Percentiles rank a stretch among this genome's conserved stretches.
Evolutionary conservation across 177 flowering plant genomes (phyloP).

Genomic region (Vitis hybrid): DNA sequence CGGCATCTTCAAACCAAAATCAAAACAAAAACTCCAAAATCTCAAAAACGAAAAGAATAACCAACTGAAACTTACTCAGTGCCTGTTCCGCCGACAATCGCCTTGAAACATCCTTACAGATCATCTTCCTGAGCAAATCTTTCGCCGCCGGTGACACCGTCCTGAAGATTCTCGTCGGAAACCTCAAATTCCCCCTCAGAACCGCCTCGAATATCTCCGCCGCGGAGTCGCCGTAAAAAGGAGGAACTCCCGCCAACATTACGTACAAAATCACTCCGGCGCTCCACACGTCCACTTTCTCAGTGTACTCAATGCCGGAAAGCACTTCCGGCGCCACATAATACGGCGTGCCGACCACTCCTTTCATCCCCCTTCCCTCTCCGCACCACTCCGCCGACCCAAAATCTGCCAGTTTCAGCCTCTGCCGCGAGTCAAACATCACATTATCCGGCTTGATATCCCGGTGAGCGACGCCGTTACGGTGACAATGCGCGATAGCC

Average conservation of each 20-base stretch:
- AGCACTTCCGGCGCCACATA: constrained; percentile 84
- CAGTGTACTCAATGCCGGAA: constrained; percentile 59
- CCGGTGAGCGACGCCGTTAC: constrained; percentile 54
- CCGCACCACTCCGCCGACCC: constrained; percentile 74
- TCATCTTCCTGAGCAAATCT: constrained; percentile 79
- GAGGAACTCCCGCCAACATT: constrained; percentile 76
- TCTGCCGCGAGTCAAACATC: constrained; percentile 40
- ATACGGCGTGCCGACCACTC: constrained; percentile 71
- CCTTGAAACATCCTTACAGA: constrained; percentile 64
- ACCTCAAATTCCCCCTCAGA: constrained; percentile 62
- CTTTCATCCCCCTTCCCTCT: constrained; percentile 33
- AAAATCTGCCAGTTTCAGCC: constrained; percentile 63
- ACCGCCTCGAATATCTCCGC: constrained; percentile 71
- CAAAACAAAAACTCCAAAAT: background rate
- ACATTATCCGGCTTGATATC: constrained; percentile 83
- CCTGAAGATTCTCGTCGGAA: constrained; percentile 58
- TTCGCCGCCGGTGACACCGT: constrained; percentile 66
- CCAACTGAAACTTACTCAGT: constrained; percentile 49
- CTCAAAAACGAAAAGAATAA: background rate
- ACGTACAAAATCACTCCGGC: constrained; percentile 75
- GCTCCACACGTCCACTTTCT: constrained; percentile 90
- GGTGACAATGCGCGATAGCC: constrained; percentile 63
- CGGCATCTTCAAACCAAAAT: background rate
- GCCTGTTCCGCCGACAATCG: constrained; percentile 78
- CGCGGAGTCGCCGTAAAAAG: constrained; percentile 68